Evolutionary conservation across 1,284 basidiomycete species (phyloP).

Genomic region (Puccinia novopanici): DNA sequence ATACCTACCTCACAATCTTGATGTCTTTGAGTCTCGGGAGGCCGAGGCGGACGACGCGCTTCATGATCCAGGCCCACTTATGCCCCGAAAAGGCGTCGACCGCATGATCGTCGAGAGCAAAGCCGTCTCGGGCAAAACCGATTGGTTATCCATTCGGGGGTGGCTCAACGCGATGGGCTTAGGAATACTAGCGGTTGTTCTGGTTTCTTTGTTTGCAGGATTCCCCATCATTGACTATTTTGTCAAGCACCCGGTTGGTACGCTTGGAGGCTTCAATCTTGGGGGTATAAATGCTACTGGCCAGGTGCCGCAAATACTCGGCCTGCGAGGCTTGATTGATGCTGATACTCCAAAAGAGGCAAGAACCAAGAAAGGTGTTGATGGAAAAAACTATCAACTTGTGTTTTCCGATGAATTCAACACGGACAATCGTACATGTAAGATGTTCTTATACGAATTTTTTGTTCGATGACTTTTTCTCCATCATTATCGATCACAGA

Average conservation of each 20-base stretch:
- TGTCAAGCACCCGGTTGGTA: constrained; percentile 56
- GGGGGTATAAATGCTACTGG: constrained; percentile 77
- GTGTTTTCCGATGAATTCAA: constrained; percentile 89
- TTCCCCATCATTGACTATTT: constrained; percentile 61
- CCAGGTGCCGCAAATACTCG: constrained; percentile 69
- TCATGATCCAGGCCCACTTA: constrained; percentile 42
- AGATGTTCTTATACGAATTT: background rate
- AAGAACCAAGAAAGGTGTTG: constrained; percentile 54
- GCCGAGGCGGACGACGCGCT: constrained; percentile 45
- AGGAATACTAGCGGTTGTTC: constrained; percentile 5
- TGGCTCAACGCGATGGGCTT: constrained; percentile 49
- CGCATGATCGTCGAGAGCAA: constrained; percentile 46
- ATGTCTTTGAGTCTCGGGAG: constrained; percentile 36
- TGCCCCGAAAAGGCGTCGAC: constrained; percentile 48
- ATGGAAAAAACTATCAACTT: constrained; percentile 61
- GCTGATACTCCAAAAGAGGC: constrained; percentile 66
- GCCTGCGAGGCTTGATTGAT: constrained; percentile 73
- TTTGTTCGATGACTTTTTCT: background rate
- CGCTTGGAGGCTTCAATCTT: constrained; percentile 66
- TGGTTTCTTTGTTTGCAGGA: constrained; percentile 57
- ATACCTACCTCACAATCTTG: constrained; percentile 46
- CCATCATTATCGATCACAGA: background rate
- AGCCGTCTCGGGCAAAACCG: constrained; percentile 30
- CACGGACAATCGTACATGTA: constrained; percentile 70
- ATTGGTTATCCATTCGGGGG: constrained; percentile 32